These are phyloP conservation scores for Marasmius sp. DNA, from an alignment of 1,284 basidiomycete species.

Conservation along the genomic window DNA sequence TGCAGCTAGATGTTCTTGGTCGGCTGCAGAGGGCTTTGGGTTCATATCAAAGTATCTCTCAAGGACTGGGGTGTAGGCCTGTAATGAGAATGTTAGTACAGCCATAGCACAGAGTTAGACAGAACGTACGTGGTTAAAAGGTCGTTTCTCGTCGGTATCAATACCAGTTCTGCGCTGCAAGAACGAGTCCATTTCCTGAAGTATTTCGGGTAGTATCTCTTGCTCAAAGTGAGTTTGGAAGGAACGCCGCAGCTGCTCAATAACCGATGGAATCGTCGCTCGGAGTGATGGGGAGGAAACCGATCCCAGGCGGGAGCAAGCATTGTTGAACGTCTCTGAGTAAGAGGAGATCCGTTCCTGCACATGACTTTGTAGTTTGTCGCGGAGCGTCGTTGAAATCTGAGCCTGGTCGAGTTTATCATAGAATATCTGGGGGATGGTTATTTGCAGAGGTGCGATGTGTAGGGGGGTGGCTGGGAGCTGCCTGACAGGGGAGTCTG, in stretches of 20 bases:
- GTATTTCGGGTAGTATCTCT: background rate
- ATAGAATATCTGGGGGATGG: background rate
- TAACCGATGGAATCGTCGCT: background rate
- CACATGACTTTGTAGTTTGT: background rate
- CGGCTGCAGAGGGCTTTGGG: slow-evolving; percentile 45
- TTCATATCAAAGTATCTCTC: slow-evolving; percentile 52
- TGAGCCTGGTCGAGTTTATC: background rate
- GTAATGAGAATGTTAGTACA: background rate
- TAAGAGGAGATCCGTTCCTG: background rate
- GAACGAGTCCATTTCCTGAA: background rate
- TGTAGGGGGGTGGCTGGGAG: background rate
- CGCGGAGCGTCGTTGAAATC: background rate
- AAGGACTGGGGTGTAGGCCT: slow-evolving; percentile 49
- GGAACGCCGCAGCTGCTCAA: background rate
- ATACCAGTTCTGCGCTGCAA: background rate
- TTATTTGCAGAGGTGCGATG: background rate
- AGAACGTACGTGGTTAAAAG: slow-evolving; percentile 7
- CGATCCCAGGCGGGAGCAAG: background rate
- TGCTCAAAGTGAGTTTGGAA: slow-evolving; percentile 5
- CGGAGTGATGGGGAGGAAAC: background rate
- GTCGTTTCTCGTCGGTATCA: background rate
- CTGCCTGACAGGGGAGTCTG: background rate
- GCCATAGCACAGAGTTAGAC: background rate
- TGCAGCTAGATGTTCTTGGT: slow-evolving; percentile 42
- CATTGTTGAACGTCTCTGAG: background rate